A percentile compares a stretch with the other conserved stretches of the same genome.
Evolutionary conservation across 163 green algal genomes (phyloP).

Genomic region (Trebouxia gelatinosa): DNA sequence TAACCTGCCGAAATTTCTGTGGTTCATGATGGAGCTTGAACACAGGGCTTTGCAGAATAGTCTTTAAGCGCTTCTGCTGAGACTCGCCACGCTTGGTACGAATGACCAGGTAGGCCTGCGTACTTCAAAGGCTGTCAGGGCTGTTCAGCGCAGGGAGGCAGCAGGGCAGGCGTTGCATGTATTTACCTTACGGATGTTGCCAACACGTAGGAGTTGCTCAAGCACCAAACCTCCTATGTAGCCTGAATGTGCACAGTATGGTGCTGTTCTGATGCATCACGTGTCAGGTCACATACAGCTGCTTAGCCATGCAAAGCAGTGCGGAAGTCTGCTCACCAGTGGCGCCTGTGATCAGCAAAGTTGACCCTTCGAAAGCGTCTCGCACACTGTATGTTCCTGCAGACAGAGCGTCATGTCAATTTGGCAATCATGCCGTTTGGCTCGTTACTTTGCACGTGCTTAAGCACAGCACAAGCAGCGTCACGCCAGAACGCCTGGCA

Average conservation of each 20-base stretch:
- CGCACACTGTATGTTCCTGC: conserved; percentile 15
- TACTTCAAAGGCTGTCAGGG: not conserved
- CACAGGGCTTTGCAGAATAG: not conserved
- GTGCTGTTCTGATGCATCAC: too few species aligned
- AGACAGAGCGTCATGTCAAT: too few species aligned
- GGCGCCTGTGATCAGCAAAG: conserved; percentile 24
- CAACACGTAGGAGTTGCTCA: conserved; percentile 21
- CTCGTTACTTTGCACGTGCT: too few species aligned
- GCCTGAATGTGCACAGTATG: not conserved
- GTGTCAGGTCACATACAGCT: too few species aligned
- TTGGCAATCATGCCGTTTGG: too few species aligned
- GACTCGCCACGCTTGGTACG: conserved; percentile 3
- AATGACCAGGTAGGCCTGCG: conserved; percentile 17
- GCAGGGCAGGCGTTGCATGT: not conserved
- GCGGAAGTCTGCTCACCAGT: not conserved
- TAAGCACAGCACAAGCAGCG: too few species aligned
- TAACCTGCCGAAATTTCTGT: conserved; percentile 4
- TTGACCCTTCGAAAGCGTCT: conserved; percentile 1
- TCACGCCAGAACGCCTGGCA: too few species aligned
- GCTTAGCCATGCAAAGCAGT: not conserved
- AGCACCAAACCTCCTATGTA: conserved; percentile 25
- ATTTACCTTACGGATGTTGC: conserved; percentile 9
- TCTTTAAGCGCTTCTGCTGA: conserved; percentile 21
- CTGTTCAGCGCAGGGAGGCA: not conserved
- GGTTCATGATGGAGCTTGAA: conserved; percentile 21